Conservation (phyloP, 192 early-diverging fungal species). For the Coemansia erecta region DNA sequence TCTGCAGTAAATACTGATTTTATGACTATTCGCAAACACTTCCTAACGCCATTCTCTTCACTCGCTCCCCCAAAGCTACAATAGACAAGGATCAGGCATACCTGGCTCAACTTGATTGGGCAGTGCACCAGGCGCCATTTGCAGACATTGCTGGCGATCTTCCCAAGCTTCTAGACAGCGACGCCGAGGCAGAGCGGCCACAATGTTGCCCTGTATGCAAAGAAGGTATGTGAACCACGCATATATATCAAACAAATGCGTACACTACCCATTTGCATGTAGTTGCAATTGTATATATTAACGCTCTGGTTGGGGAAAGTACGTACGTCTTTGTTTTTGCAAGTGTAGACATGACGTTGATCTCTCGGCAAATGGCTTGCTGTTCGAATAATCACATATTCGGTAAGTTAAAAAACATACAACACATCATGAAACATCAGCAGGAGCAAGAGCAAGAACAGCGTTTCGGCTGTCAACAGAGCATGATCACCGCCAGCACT, state of each 20-base stretch:
- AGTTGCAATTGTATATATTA: background rate
- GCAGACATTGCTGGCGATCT: constrained; percentile 27
- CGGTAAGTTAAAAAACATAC: constrained; percentile 25
- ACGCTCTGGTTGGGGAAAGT: background rate
- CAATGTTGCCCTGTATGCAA: constrained; percentile 34
- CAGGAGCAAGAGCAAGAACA: background rate
- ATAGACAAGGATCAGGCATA: background rate
- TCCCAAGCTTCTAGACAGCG: constrained; percentile 10
- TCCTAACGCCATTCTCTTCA: background rate
- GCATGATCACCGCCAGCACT: too few relatives aligned
- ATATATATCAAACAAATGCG: background rate
- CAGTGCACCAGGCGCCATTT: constrained; percentile 23
- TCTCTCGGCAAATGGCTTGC: constrained; percentile 27
- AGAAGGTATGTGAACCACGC: constrained; percentile 21
- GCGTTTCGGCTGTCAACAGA: background rate
- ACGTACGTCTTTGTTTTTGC: constrained; percentile 1
- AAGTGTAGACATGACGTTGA: constrained; percentile 35
- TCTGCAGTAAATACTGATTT: too few relatives aligned
- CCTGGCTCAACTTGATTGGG: background rate
- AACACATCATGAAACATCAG: too few relatives aligned
- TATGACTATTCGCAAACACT: too few relatives aligned
- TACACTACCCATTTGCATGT: background rate
- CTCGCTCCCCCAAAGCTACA: background rate
- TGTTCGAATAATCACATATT: constrained; percentile 38
- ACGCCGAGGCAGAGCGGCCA: constrained; percentile 6